Evolutionary conservation across 345 rosid genomes (phyloP), one percentile per base, ranked within the genome.

Genomic region (Nasturtium officinale): DNA sequence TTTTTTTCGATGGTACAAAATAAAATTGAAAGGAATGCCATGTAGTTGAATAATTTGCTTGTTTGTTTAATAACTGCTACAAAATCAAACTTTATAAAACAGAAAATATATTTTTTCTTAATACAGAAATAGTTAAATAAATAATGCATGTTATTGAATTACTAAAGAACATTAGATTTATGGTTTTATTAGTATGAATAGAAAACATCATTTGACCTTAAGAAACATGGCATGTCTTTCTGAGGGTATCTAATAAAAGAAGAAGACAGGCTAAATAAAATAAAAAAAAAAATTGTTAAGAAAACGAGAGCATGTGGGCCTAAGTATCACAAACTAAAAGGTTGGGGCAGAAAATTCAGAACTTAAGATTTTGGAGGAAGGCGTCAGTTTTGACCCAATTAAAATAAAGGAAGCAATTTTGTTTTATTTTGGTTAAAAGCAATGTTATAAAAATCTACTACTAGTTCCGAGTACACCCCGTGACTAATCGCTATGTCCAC

Each of bases 311-410:
- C 13, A 17, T 25, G 63, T 26, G 35, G 65, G 71, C 33, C 11
- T 23, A 25, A 56, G 23, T 53, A 40, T 65, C 32, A 65, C 74
- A 68, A 42, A 53, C 6, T 21, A 72, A 52, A 71, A 60, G 25
- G 20, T 67, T 65, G 4, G 15, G 71, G 62, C 30, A 43, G 17
- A 28, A 33, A 60, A 25, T 60, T 69, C 25, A 69, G 40, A 76
- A 54, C 11, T 45, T 25, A 21, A 12, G 5, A 16, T 16, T 59
- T 68, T 20, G 59, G 33, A 60, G 50, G 32, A 60, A 77, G 82
- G 32, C 80, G 81, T 65, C 85, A 73, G 56, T 76, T 60, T 84
- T 84, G 85, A 84, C 84, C 56, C 48, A 45, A 25, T 12, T 47
- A 28, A 64, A 18, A 57, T 55, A 32, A 21, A 32, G 13, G 40